A percentile compares a stretch with the other conserved stretches of the same genome.
Conservation (phyloP, 768 basidiomycete species). For the Leccinum boreale region DNA sequence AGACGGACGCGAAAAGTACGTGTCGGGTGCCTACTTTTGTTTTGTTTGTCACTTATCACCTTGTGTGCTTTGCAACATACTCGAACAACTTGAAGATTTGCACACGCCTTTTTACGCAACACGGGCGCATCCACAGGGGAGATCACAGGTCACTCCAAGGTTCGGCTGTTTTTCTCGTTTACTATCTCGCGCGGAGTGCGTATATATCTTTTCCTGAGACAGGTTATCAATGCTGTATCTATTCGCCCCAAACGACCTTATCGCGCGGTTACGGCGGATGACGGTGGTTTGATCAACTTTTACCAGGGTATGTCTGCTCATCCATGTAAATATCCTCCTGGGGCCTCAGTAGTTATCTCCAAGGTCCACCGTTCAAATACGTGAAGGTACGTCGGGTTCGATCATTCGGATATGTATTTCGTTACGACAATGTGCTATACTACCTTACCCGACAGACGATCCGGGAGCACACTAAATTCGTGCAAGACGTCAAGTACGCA, state of each 20-base stretch:
- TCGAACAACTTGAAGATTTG: conserved; percentile 50
- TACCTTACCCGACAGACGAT: conserved; percentile 53
- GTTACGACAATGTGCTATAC: background rate
- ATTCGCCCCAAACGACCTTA: conserved; percentile 88
- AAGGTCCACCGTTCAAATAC: conserved; percentile 86
- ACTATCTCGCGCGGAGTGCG: background rate
- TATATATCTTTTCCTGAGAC: background rate
- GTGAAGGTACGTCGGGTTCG: conserved; percentile 53
- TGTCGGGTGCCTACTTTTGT: background rate
- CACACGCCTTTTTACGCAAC: conserved; percentile 80
- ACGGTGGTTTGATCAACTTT: conserved; percentile 79
- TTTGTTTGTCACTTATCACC: background rate
- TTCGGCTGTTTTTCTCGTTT: conserved; percentile 20
- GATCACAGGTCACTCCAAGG: conserved; percentile 89
- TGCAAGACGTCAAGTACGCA: conserved; percentile 85
- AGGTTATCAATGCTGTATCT: conserved; percentile 86
- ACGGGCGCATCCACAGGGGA: conserved; percentile 84
- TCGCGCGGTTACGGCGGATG: conserved; percentile 84
- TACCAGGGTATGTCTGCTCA: conserved; percentile 56
- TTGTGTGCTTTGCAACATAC: background rate
- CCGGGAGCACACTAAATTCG: conserved; percentile 86
- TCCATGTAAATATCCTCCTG: background rate
- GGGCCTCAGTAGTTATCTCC: background rate
- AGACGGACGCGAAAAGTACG: conserved; percentile 84
- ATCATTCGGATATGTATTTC: background rate